Percentiles rank a stretch among this genome's conserved stretches.
Evolutionary conservation across 2,329 filamentous ascomycete genomes (phyloP).

Genomic region (Stagonosporopsis vannaccii): DNA sequence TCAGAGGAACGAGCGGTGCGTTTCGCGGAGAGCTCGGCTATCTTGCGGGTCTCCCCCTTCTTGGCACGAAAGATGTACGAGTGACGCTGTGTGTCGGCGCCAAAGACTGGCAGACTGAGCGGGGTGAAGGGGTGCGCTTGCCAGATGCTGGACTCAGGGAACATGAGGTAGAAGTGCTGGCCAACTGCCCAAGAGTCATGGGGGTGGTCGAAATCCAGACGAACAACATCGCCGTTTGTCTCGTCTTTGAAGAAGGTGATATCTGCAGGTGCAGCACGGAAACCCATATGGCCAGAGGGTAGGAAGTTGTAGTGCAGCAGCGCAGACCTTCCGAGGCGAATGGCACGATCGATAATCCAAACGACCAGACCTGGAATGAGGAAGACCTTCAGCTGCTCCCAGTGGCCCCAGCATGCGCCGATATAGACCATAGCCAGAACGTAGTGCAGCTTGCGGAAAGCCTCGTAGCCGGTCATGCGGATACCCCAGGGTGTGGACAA

Average conservation of each 20-base stretch:
- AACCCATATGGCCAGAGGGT: conserved; percentile 41
- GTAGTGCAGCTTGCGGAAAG: conserved; percentile 78
- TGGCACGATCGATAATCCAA: conserved; percentile 69
- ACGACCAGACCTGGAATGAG: conserved; percentile 64
- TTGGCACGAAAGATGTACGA: conserved; percentile 48
- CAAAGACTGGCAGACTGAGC: conserved; percentile 35
- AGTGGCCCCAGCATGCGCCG: conserved; percentile 78
- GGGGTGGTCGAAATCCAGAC: conserved; percentile 70
- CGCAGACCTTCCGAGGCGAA: conserved; percentile 65
- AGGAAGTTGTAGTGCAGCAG: conserved; percentile 63
- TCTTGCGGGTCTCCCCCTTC: conserved; percentile 43
- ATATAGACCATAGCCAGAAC: conserved; percentile 77
- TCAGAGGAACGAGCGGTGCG: conserved; percentile 30
- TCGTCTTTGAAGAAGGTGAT: conserved; percentile 47
- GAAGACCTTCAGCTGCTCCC: conserved; percentile 62
- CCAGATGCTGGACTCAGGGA: conserved; percentile 71
- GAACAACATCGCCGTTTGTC: conserved; percentile 60
- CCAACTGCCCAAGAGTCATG: conserved; percentile 70
- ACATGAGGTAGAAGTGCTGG: conserved; percentile 76
- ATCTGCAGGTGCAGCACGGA: conserved; percentile 36
- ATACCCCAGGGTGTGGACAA: conserved; percentile 68
- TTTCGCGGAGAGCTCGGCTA: conserved; percentile 41
- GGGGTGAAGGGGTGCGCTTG: conserved; percentile 73
- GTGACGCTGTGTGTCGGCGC: conserved; percentile 36
- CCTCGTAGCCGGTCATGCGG: conserved; percentile 74